A percentile compares a stretch with the other conserved stretches of the same genome.
Conservation (phyloP, 2,329 filamentous ascomycete genomes). For the Acrodontium crateriforme region DNA sequence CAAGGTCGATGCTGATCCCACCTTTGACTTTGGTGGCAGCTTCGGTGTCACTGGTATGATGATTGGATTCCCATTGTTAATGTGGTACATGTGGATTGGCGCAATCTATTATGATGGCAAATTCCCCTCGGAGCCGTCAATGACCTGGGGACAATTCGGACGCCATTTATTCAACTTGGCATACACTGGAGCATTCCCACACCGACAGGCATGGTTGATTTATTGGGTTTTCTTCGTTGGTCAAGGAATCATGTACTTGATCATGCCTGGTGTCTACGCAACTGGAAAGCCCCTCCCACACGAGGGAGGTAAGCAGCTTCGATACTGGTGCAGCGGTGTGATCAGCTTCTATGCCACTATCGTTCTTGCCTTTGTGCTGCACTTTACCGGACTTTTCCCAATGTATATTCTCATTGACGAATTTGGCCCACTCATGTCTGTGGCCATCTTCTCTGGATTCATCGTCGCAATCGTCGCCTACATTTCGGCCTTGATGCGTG, state of each 20-base stretch:
- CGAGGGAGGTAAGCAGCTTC: conserved; percentile 68
- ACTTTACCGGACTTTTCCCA: conserved; percentile 73
- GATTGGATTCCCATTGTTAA: conserved; percentile 81
- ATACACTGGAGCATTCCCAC: conserved; percentile 75
- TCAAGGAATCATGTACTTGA: conserved; percentile 69
- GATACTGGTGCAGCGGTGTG: conserved; percentile 89
- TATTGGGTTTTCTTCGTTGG: conserved; percentile 91
- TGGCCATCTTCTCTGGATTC: conserved; percentile 84
- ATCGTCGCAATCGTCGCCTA: conserved; percentile 74
- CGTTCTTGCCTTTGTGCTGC: conserved; percentile 52
- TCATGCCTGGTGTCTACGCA: conserved; percentile 73
- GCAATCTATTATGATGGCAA: conserved; percentile 83
- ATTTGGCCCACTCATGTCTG: conserved; percentile 83
- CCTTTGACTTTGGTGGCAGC: conserved; percentile 77
- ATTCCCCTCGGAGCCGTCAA: conserved; percentile 43
- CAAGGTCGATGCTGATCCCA: conserved; percentile 32
- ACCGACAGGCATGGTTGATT: conserved; percentile 69
- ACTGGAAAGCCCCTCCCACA: conserved; percentile 81
- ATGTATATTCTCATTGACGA: conserved; percentile 89
- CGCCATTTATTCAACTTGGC: conserved; percentile 56
- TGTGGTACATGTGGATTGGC: conserved; percentile 99
- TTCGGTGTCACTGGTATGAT: conserved; percentile 73
- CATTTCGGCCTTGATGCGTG: conserved; percentile 65
- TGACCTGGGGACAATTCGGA: conserved; percentile 53
- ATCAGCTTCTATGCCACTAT: conserved; percentile 81